phyloP scores from a whole-genome alignment of 164 flowering plant species.

The Liriodendron chinense region DNA sequence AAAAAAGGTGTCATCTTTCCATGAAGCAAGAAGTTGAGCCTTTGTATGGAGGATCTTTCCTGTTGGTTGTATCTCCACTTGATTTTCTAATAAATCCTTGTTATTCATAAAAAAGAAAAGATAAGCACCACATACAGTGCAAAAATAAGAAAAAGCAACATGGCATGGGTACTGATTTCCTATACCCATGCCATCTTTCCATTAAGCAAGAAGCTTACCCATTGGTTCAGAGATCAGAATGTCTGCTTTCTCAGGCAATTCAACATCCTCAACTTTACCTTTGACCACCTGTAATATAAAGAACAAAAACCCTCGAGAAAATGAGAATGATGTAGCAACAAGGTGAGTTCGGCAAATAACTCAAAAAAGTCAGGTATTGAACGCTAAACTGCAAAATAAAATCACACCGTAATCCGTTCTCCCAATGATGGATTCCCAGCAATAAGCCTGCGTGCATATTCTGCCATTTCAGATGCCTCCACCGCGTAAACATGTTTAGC shows the following conservation, averaged over 20 bases:
- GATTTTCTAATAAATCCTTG: not conserved
- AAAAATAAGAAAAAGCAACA: not conserved
- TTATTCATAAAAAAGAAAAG: not conserved
- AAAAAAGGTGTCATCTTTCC: not conserved
- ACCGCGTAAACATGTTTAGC: conserved; percentile 99
- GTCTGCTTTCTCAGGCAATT: conserved; percentile 98
- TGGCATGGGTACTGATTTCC: not conserved
- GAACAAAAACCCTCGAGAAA: conserved; percentile 6
- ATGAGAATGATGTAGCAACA: not conserved
- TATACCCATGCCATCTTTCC: not conserved
- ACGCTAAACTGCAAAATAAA: not conserved
- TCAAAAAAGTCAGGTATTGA: not conserved
- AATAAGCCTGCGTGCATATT: conserved; percentile 84
- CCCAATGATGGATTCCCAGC: conserved; percentile 80
- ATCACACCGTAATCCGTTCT: conserved; percentile 72
- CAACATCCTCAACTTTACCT: conserved; percentile 98
- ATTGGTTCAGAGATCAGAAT: conserved; percentile 97
- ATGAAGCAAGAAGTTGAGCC: not conserved
- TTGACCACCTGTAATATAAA: conserved; percentile 61
- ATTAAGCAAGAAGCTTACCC: conserved; percentile 50
- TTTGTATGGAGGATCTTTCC: not conserved
- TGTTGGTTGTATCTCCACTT: not conserved
- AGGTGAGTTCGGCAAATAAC: not conserved
- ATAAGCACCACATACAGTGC: not conserved
- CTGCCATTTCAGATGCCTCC: conserved; percentile 99